Base-by-base conservation (phyloP, 2,329 filamentous ascomycete genomes). In the Orbilia brochopaga region DNA sequence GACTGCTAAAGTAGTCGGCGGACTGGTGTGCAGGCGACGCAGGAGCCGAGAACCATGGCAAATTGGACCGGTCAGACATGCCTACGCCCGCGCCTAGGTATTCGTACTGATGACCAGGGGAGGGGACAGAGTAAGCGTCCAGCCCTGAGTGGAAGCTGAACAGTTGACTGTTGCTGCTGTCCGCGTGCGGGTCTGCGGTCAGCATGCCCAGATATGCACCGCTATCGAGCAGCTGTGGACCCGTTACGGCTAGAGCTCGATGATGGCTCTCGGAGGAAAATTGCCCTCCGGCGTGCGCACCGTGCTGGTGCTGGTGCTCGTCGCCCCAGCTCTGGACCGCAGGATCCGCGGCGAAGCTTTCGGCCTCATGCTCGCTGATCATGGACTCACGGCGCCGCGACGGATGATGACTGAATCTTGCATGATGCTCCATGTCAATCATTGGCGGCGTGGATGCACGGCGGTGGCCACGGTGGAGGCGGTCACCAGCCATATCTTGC, bases 191-290 rank as follows among this genome's bases (percentile, higher is more conserved):
- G 64, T 70, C 66, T 70, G 66, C 66, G 66, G 66, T 70, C 66
- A 70, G 66, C 66, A 70, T 70, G 66, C 66, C 66, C 50, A 70
- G 66, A 70, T 70, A 70, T 70, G 66, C 66, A 70, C 52, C 64
- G 64, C 52, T 70, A 70, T 70, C 59, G 54, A 70, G 60, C 66
- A 70, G 35, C 59, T 64, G 66, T 70, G 66, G 66, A 70, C 66
- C 59, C 40, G 66, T 70, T n/a, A 59, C 63, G 24, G 66, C 64
- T 56, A 70, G 61, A 42, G 66, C 23, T 59, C 66, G 59, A 60
- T 32, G 27, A 32, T 62, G 61, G 66, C 58, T 70, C 66, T 64
- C 66, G 66, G 66, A 70, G 17, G 66, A 59, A 64, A 59, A 64
- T 35, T 46, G 64, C 52, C 52, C 37, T 42, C 13, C 37, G 5